Conservation (phyloP, 139 green algal genomes). For the Coelastrella sp. region DNA sequence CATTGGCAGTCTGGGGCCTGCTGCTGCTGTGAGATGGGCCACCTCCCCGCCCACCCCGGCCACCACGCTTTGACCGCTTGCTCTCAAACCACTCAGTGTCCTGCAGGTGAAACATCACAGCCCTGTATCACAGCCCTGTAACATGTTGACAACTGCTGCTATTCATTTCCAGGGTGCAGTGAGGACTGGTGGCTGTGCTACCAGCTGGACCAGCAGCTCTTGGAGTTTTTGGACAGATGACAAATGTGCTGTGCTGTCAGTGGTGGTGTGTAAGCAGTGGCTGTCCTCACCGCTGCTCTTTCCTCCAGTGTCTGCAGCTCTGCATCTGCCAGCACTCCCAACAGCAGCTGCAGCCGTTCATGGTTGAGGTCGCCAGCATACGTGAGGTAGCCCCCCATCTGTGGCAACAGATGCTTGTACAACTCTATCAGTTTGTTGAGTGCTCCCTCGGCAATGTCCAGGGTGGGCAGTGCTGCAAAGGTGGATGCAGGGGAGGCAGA, state of each 20-base stretch:
- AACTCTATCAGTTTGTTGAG: slow-evolving; percentile 91
- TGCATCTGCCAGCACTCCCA: slow-evolving; percentile 67
- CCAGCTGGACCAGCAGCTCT: too few species aligned
- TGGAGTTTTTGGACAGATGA: too few species aligned
- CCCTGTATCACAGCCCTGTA: too few species aligned
- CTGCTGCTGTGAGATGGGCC: neutral
- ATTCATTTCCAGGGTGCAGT: too few species aligned
- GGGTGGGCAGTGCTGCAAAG: slow-evolving; percentile 81
- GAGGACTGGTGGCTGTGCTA: too few species aligned
- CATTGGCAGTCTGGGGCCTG: neutral
- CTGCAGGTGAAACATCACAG: slow-evolving; percentile 44
- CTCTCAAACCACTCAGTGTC: slow-evolving; percentile 87
- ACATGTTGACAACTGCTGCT: too few species aligned
- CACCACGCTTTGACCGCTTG: slow-evolving; percentile 62
- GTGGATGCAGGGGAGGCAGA: slow-evolving; percentile 73
- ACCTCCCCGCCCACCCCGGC: slow-evolving; percentile 28
- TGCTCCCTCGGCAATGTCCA: slow-evolving; percentile 92
- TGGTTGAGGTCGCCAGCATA: slow-evolving; percentile 64
- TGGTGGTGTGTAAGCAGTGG: neutral
- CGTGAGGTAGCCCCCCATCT: slow-evolving; percentile 91
- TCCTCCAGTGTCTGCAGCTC: slow-evolving; percentile 84
- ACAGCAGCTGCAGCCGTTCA: slow-evolving; percentile 67
- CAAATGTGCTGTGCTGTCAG: too few species aligned
- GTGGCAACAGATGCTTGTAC: slow-evolving; percentile 90
- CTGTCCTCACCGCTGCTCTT: slow-evolving; percentile 58